A percentile compares a stretch with the other conserved stretches of the same genome.
Conservation (phyloP, 257 asterid genomes). For the Penstemon barbatus region DNA sequence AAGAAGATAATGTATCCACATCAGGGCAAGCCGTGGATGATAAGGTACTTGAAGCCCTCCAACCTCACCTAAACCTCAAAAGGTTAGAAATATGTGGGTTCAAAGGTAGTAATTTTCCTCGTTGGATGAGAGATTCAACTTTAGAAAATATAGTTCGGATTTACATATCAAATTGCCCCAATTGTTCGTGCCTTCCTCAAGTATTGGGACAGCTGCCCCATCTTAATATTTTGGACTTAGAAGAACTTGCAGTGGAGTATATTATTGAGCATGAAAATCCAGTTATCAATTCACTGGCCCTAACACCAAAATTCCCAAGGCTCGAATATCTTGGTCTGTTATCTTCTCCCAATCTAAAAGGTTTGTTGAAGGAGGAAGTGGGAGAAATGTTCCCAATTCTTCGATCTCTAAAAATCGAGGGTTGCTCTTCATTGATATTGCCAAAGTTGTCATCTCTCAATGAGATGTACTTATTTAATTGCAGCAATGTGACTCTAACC, state of each 20-base stretch:
- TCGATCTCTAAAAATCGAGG: background rate
- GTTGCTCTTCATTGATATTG: conserved; percentile 15
- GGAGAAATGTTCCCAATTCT: conserved; percentile 25
- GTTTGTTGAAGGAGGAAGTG: conserved; percentile 13
- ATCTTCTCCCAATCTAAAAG: conserved; percentile 15
- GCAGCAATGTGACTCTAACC: conserved; percentile 11
- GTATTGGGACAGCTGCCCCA: conserved; percentile 23
- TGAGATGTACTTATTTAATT: background rate
- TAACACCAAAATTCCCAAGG: conserved; percentile 13
- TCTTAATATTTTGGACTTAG: conserved; percentile 8
- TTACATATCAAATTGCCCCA: background rate
- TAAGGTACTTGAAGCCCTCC: conserved; percentile 28
- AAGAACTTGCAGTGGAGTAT: conserved; percentile 13
- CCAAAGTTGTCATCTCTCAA: conserved; percentile 7
- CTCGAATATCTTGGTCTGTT: background rate
- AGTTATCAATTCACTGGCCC: background rate
- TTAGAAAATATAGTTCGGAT: conserved; percentile 9
- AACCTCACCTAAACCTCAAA: conserved; percentile 20
- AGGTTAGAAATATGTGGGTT: background rate
- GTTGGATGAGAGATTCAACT: conserved; percentile 23
- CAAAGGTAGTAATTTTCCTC: conserved; percentile 14
- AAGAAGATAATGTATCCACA: background rate
- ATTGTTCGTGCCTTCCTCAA: conserved; percentile 11
- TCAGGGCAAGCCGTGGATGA: conserved; percentile 3
- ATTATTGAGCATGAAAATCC: conserved; percentile 21